Evolutionary conservation across 2,329 filamentous ascomycete species (phyloP), one percentile per base, ranked within the genome.

Genomic region (Fusarium sp.): DNA sequence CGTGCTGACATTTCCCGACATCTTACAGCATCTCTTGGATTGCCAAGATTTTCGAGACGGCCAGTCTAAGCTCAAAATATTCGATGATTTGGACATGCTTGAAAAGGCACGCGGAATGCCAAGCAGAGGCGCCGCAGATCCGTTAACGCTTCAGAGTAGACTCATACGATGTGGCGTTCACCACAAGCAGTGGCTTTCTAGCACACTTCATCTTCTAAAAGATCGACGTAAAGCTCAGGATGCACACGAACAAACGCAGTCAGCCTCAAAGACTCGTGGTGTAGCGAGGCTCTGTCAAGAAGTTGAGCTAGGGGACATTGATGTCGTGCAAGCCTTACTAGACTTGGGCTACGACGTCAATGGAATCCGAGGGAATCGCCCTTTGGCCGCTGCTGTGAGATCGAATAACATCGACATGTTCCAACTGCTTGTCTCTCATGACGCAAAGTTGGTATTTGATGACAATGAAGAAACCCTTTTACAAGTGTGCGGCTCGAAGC

Each of bases 91-190:
- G 12, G 48, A 52, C 4, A 25, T 52, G 48, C 32, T 52, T 10
- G 25, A 52, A 6, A 15, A 28, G n/a, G 48, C 39, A 10, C 38
- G 15, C 11, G 29, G 28, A 4, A 51, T 51, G 31, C 25, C 15
- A 3, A 19, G 13, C 3, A 51, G 35, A 19, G 48, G 48, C 3
- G 24, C 15, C 4, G 15, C 39, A 38, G 39, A 51, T 6, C 47
- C 47, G 2, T 51, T 51, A 8, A 51, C 38, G 19, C 47, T 43
- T n/a, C 47, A 51, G n/a, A 51, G 47, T 25, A 51, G 47, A 11
- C 47, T 51, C 3, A 38, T 51, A 12, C 47, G 47, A 5, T 51
- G 47, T 5, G 47, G 47, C 24, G 29, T 19, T 5, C 24, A 19
- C 3, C 34, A 51, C 29, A 42, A 51, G 6, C 28, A 43, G 13